Evolutionary conservation across 495 filamentous ascomycete species (phyloP).

Genomic region (Neurospora tetraspora): DNA sequence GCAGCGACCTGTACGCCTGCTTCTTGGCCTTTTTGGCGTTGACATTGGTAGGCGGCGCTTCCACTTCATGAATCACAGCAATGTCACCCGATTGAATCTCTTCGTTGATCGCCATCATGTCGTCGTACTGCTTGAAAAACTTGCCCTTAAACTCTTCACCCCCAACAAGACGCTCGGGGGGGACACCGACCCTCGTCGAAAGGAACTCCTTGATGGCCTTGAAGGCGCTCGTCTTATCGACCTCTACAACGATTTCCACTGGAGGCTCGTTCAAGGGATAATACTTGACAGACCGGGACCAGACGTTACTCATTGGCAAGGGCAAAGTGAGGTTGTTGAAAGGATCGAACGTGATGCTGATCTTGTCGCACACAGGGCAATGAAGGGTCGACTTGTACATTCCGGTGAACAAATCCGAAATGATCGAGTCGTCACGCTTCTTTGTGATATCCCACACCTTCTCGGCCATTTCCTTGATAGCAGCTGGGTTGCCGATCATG

Average conservation of each 20-base stretch:
- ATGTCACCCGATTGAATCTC: slow-evolving; percentile 55
- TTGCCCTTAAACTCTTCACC: slow-evolving; percentile 69
- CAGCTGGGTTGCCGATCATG: slow-evolving; percentile 73
- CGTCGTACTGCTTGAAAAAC: slow-evolving; percentile 76
- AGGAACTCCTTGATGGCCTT: slow-evolving; percentile 66
- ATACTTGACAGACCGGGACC: slow-evolving; percentile 62
- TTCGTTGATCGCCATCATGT: slow-evolving; percentile 55
- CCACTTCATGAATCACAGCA: slow-evolving; percentile 70
- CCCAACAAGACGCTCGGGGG: slow-evolving; percentile 52
- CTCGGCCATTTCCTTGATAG: slow-evolving; percentile 71
- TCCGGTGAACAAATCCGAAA: slow-evolving; percentile 88
- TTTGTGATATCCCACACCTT: slow-evolving; percentile 88
- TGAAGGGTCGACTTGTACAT: slow-evolving; percentile 96
- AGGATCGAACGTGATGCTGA: slow-evolving; percentile 97
- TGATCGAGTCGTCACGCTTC: slow-evolving; percentile 85
- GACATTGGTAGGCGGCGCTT: slow-evolving; percentile 63
- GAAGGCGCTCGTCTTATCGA: slow-evolving; percentile 73
- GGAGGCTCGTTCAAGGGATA: slow-evolving; percentile 57
- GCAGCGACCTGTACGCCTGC: slow-evolving; percentile 32
- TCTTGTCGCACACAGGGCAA: slow-evolving; percentile 83
- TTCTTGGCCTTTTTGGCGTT: slow-evolving; percentile 33
- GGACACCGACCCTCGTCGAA: slow-evolving; percentile 52
- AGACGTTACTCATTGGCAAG: slow-evolving; percentile 71
- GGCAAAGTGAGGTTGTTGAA: slow-evolving; percentile 92
- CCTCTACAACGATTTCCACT: slow-evolving; percentile 67